phyloP scores from a whole-genome alignment of 306 rosid species.

The Oxytropis ochrocephala region DNA sequence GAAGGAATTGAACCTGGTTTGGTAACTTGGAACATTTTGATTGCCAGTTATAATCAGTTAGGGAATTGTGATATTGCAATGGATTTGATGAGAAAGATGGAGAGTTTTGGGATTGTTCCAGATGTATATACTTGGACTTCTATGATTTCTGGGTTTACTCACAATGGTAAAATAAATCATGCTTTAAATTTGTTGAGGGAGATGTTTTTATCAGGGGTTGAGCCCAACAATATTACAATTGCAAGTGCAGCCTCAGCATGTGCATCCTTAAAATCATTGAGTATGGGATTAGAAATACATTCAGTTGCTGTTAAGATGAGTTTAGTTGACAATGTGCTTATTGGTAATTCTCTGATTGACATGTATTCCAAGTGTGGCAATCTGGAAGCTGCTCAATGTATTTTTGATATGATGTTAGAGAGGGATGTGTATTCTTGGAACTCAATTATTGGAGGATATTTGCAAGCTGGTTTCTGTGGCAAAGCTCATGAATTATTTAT shows the following conservation, averaged over 20 bases:
- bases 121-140: conserved; percentile 97
- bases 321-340: conserved; percentile 33
- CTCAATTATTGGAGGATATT: conserved; percentile 85
- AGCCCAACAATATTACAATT: conserved; percentile 67
- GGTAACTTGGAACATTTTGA: conserved; percentile 84
- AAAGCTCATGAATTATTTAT: conserved; percentile 78
- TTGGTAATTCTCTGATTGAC: conserved; percentile 73
- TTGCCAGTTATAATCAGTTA: conserved; percentile 56
- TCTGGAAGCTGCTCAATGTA: conserved; percentile 60
- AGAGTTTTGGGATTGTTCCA: conserved; percentile 51
- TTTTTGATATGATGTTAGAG: conserved; percentile 54
- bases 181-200: conserved; percentile 64
- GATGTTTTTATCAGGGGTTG: conserved; percentile 55
- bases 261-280: conserved; percentile 51
- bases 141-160: conserved; percentile 85
- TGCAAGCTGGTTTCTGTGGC: conserved; percentile 79
- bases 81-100: conserved; percentile 84
- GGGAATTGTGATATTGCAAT: conserved; percentile 64
- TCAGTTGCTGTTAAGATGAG: conserved; percentile 59
- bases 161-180: conserved; percentile 44
- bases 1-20: conserved; percentile 55
- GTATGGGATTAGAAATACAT: conserved; percentile 67
- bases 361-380: conserved; percentile 84
- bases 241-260: conserved; percentile 67
- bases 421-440: conserved; percentile 91